A percentile compares a stretch with the other conserved stretches of the same genome.
phyloP scores from a whole-genome alignment of 768 basidiomycete species.

The Ramaria rubella region DNA sequence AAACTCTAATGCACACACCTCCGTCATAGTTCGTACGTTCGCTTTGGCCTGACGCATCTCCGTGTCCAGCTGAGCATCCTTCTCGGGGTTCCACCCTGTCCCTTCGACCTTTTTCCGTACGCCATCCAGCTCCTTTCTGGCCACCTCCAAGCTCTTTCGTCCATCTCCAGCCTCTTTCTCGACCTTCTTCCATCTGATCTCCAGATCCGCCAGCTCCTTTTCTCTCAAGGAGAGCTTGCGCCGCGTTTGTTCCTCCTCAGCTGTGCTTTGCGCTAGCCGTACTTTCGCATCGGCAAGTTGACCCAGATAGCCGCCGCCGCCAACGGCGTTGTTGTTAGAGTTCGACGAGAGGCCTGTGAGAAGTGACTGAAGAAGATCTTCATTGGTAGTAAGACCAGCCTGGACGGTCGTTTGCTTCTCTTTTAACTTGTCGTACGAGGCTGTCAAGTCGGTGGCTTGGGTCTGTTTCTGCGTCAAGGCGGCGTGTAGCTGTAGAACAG shows the following conservation, averaged over 20 bases:
- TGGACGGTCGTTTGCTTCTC: slow-evolving; percentile 57
- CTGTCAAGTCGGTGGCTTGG: slow-evolving; percentile 50
- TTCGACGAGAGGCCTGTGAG: slow-evolving; percentile 83
- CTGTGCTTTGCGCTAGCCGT: slow-evolving; percentile 63
- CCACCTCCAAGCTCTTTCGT: slow-evolving; percentile 55
- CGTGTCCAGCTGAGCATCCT: slow-evolving; percentile 52
- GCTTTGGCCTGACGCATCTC: slow-evolving; percentile 46
- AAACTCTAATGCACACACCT: slow-evolving; percentile 39
- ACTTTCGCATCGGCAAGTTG: slow-evolving; percentile 84
- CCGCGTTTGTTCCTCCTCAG: slow-evolving; percentile 80
- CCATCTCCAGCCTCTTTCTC: slow-evolving; percentile 80
- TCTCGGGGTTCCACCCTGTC: slow-evolving; percentile 72
- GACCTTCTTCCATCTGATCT: slow-evolving; percentile 74
- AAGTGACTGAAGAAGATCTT: slow-evolving; percentile 92
- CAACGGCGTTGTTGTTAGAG: slow-evolving; percentile 51
- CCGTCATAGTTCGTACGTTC: slow-evolving; percentile 49
- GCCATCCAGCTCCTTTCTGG: slow-evolving; percentile 52
- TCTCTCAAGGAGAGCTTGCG: slow-evolving; percentile 69
- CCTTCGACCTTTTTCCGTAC: slow-evolving; percentile 45
- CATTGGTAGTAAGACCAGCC: slow-evolving; percentile 59
- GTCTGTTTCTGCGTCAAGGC: slow-evolving; percentile 52
- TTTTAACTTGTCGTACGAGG: slow-evolving; percentile 56
- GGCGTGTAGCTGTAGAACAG: slow-evolving; percentile 43
- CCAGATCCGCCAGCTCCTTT: slow-evolving; percentile 71
- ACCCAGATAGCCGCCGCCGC: slow-evolving; percentile 90